Evolutionary conservation across 2,329 filamentous ascomycete genomes (phyloP).

Genomic region (Ascochyta fabae): DNA sequence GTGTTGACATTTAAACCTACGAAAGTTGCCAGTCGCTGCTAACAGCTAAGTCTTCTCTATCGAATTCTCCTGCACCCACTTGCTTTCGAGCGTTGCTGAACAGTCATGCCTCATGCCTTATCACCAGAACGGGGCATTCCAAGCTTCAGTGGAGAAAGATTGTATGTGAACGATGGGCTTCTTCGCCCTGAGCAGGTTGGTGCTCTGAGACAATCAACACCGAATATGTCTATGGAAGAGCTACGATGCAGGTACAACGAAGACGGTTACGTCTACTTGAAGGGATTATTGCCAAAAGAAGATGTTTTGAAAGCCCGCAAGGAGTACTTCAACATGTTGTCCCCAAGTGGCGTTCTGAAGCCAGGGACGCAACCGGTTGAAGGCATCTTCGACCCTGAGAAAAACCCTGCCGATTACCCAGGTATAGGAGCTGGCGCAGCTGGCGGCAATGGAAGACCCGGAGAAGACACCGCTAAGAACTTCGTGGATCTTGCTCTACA

Average conservation of each 20-base stretch:
- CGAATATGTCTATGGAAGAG: conserved; percentile 55
- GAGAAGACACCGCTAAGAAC: conserved; percentile 48
- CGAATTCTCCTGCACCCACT: background rate
- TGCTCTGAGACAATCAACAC: conserved; percentile 52
- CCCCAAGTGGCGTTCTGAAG: conserved; percentile 63
- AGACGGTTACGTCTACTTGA: conserved; percentile 64
- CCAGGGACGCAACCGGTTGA: conserved; percentile 59
- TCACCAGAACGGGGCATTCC: conserved; percentile 29
- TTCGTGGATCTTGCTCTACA: conserved; percentile 61
- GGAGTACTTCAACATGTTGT: conserved; percentile 61
- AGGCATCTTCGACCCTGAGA: conserved; percentile 59
- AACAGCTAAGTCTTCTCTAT: background rate
- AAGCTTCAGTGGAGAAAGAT: conserved; percentile 37
- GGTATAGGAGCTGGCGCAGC: conserved; percentile 62
- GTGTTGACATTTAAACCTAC: background rate
- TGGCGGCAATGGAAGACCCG: conserved; percentile 55
- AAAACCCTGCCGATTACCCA: conserved; percentile 54
- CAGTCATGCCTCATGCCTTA: conserved; percentile 45
- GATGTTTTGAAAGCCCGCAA: conserved; percentile 61
- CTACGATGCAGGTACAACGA: conserved; percentile 55
- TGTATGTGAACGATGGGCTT: conserved; percentile 56
- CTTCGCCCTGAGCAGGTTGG: conserved; percentile 55
- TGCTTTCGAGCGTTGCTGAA: background rate
- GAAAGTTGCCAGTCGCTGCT: background rate
- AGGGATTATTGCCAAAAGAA: conserved; percentile 59